Conservation (phyloP, 352 stramenopile species). For the Thraustotheca clavata region DNA sequence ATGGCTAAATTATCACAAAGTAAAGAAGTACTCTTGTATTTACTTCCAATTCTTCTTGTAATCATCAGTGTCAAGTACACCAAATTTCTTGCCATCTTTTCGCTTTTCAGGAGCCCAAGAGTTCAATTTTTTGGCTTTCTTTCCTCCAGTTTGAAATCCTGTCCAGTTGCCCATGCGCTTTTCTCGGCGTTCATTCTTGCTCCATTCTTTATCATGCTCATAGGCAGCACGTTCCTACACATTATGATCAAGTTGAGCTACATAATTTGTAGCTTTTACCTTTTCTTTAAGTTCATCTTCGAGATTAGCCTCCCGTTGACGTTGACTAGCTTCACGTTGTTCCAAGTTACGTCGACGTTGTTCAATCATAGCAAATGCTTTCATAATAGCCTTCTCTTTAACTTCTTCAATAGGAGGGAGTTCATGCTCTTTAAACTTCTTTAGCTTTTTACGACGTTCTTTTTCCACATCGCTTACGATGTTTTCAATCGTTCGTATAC, state of each 20-base stretch:
- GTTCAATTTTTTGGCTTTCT: constrained; percentile 21
- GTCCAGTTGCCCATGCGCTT: constrained; percentile 74
- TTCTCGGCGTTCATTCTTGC: constrained; percentile 64
- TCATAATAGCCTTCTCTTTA: constrained; percentile 67
- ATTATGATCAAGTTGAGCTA: not conserved
- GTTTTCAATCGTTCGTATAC: constrained; percentile 70
- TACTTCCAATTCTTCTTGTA: constrained; percentile 82
- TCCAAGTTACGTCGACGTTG: constrained; percentile 68
- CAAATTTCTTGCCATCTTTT: constrained; percentile 48
- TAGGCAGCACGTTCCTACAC: constrained; percentile 14
- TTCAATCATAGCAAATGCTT: constrained; percentile 79
- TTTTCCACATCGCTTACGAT: constrained; percentile 57
- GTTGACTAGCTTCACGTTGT: constrained; percentile 54
- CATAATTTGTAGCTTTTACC: constrained; percentile 19
- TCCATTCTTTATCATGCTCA: constrained; percentile 34
- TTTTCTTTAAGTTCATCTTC: constrained; percentile 67
- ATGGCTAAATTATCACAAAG: no score
- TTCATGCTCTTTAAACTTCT: constrained; percentile 71
- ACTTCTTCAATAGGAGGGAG: constrained; percentile 50
- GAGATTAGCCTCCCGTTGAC: constrained; percentile 58
- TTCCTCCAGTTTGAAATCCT: constrained; percentile 59
- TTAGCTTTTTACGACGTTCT: constrained; percentile 59
- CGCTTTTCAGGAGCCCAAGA: constrained; percentile 14
- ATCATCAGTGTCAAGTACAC: constrained; percentile 50
- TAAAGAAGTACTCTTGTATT: constrained; percentile 10